Base-by-base conservation (phyloP, 2,329 filamentous ascomycete species). In the Neobulgaria alba region DNA sequence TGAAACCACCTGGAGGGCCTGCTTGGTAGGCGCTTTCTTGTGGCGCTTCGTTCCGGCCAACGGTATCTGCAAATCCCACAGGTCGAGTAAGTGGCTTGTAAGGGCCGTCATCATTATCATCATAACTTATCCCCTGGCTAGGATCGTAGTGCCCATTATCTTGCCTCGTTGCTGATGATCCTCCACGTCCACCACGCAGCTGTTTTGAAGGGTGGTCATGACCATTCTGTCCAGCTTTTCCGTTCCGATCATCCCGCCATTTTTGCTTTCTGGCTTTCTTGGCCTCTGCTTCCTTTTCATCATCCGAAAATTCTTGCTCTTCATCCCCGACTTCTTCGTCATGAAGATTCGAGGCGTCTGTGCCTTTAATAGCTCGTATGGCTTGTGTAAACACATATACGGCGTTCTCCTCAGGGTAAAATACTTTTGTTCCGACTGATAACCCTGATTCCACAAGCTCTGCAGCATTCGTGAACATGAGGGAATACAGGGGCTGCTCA, bases 251-350 rank as follows among this genome's bases (percentile, higher is more conserved):
- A 62, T 82, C 63, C 7, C 69, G 66, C 52, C 73, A 78, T 64
- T 81, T 82, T 48, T 79, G 72, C 63, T 88, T 88, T 38, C 77
- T 54, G 45, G 73, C 72, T 42, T 75, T 68, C 65, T 83, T 93
- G 59, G 87, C 78, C 53, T 88, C 85, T 5, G 83, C 82, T 63
- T 98, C 92, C 52, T 85, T 84, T 63, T 98, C 92, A 55, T 98
- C 92, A 52, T 98, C 92, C 0, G 90, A 95, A 61, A 96, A 96
- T 58, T 96, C 92, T 53, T 87, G 75, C 59, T 96, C 90, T 29
- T 94, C 85, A 21, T 84, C 82, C 12, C 67, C 79, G 5, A 88
- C 74, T 64, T 96, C 90, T 61, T 98, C 92, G 52, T 96, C 92
- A 61, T 95, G 84, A 40, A 95, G 73, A 59, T 96, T 96, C 38